Evolutionary conservation across 495 filamentous ascomycete genomes (phyloP).

Genomic region (Saxispiralis lemnorum): DNA sequence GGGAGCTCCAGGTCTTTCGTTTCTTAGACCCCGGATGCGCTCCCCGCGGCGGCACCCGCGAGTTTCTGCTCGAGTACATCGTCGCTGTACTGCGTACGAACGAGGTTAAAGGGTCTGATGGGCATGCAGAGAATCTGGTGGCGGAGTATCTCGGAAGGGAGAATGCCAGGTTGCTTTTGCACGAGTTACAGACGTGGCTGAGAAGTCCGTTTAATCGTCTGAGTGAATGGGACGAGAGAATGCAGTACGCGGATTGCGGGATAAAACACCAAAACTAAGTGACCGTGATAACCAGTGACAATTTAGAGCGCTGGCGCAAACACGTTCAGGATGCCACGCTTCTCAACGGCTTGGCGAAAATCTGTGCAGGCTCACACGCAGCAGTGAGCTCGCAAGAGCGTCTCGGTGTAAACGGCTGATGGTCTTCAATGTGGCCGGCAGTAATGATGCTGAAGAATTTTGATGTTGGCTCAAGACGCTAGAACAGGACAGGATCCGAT

Average conservation of each 20-base stretch:
- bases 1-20: conserved; percentile 74
- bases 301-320: too few relatives aligned
- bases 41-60: conserved; percentile 50
- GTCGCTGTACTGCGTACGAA: conserved; percentile 76
- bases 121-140: conserved; percentile 78
- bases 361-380: too few relatives aligned
- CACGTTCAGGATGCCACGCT: too few relatives aligned
- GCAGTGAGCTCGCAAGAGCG: too few relatives aligned
- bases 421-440: too few relatives aligned
- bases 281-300: too few relatives aligned
- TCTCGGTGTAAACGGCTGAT: too few relatives aligned
- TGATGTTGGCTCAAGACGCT: too few relatives aligned
- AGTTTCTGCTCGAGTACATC: conserved; percentile 81
- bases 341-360: too few relatives aligned
- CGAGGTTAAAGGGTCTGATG: conserved; percentile 69
- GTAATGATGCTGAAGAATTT: too few relatives aligned
- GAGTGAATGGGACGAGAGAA: conserved; percentile 63
- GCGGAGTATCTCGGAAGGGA: conserved; percentile 66
- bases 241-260: conserved; percentile 39
- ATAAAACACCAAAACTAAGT: too few relatives aligned
- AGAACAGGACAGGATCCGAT: too few relatives aligned
- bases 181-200: conserved; percentile 68
- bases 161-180: conserved; percentile 63
- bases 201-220: conserved; percentile 55
- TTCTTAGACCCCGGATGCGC: conserved; percentile 38